Conservation (phyloP, 805 yeast genomes). For the Komagataella pseudopastoris region DNA sequence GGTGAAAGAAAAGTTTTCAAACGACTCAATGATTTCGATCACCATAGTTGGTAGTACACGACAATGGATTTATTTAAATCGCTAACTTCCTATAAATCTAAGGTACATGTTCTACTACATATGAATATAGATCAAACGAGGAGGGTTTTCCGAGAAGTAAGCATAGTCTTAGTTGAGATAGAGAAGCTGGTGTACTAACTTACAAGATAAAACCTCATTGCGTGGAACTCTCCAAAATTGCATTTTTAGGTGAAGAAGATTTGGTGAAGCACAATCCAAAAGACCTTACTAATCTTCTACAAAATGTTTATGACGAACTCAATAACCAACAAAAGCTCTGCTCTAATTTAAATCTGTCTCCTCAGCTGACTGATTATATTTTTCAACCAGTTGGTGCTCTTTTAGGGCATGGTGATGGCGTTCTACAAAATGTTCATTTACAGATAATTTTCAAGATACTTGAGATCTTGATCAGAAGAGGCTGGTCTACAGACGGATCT, state of each 20-base stretch:
- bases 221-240: conserved; percentile 26
- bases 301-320: conserved; percentile 16
- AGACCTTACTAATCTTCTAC: conserved; percentile 18
- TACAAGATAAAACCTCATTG: conserved; percentile 24
- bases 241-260: conserved; percentile 12
- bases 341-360: conserved; percentile 12
- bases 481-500: conserved; percentile 29
- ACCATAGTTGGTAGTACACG: neutral
- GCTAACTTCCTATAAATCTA: neutral
- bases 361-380: conserved; percentile 42
- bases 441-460: conserved; percentile 33
- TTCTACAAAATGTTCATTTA: conserved; percentile 13
- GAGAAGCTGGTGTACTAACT: neutral
- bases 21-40: neutral
- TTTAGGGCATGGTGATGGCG: conserved; percentile 16
- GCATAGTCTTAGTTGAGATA: neutral
- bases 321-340: neutral
- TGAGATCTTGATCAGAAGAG: conserved; percentile 24
- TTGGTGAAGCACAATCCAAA: conserved; percentile 18
- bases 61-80: neutral
- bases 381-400: conserved; percentile 47
- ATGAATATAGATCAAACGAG: neutral
- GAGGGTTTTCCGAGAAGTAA: neutral
- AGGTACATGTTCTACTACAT: neutral
- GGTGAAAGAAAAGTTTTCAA: neutral